phyloP scores from a whole-genome alignment of 2,329 filamentous ascomycete species.

The Verticillium nubilum region DNA sequence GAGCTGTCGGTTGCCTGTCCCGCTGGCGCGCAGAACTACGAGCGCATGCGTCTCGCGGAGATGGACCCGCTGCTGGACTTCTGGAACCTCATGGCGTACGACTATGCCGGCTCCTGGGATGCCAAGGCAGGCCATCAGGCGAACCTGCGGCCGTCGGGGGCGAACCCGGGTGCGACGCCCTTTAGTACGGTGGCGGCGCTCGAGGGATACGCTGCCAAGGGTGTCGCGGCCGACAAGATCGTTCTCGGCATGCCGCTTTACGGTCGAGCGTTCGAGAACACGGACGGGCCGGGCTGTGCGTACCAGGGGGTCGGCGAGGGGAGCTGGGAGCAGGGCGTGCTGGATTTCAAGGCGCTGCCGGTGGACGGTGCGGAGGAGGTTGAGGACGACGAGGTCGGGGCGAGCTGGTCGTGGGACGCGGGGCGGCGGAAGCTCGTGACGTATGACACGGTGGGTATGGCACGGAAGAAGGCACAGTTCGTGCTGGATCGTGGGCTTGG shows the following conservation, averaged over 20 bases:
- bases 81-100: conserved; percentile 85
- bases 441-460: conserved; percentile 70
- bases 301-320: conserved; percentile 73
- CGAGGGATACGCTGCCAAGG: conserved; percentile 59
- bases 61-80: conserved; percentile 67
- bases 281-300: conserved; percentile 64
- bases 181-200: conserved; percentile 73
- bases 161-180: conserved; percentile 62
- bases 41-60: conserved; percentile 53
- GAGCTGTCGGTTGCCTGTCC: conserved; percentile 61
- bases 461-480: conserved; percentile 64
- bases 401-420: conserved; percentile 73
- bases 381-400: conserved; percentile 58
- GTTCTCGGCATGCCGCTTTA: conserved; percentile 91
- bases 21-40: conserved; percentile 56
- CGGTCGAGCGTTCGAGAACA: conserved; percentile 77
- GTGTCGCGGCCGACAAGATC: conserved; percentile 66
- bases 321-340: conserved; percentile 78
- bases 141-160: conserved; percentile 61
- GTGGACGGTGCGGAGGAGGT: conserved; percentile 58
- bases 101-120: conserved; percentile 83
- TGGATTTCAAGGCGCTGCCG: conserved; percentile 85
- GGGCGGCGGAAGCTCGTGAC: conserved; percentile 62
- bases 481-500: conserved; percentile 64
- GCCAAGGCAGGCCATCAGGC: conserved; percentile 67